Percentiles rank a stretch among this genome's conserved stretches.
phyloP scores from a whole-genome alignment of 257 asterid species.

The Solanum rostratum region DNA sequence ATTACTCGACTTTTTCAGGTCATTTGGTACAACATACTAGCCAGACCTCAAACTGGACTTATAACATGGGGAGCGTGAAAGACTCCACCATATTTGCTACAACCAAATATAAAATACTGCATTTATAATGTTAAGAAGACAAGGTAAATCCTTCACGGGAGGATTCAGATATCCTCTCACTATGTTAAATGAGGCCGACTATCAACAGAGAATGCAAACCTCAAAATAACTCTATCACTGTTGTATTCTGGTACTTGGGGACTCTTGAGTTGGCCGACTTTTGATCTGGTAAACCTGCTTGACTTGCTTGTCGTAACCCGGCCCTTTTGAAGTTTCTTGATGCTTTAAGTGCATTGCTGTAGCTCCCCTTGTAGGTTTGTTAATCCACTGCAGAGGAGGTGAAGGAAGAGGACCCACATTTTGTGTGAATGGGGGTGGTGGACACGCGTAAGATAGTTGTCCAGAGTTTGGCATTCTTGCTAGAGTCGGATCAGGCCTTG shows the following conservation, averaged over 20 bases:
- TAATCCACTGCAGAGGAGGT: constrained; percentile 69
- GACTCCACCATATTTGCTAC: background rate
- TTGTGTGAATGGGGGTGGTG: constrained; percentile 17
- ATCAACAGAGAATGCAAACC: background rate
- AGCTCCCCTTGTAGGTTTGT: constrained; percentile 23
- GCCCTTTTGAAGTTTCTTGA: constrained; percentile 11
- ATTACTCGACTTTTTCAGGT: background rate
- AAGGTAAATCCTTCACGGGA: background rate
- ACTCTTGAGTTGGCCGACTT: constrained; percentile 10
- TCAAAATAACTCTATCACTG: background rate
- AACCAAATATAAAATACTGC: background rate
- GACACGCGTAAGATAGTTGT: constrained; percentile 8
- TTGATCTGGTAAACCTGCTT: constrained; percentile 56
- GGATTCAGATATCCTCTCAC: background rate
- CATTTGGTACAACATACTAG: background rate
- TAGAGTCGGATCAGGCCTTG: constrained; percentile 12
- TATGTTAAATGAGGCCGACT: background rate
- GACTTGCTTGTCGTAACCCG: constrained; percentile 27
- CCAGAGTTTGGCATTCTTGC: constrained; percentile 26
- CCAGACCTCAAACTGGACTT: background rate
- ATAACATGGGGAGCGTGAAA: background rate
- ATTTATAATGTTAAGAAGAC: background rate
- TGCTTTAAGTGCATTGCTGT: constrained; percentile 15
- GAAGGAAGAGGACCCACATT: constrained; percentile 41
- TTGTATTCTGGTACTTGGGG: constrained; percentile 9